Base-by-base conservation (phyloP, 495 filamentous ascomycete genomes). In the Cryomyces minteri region DNA sequence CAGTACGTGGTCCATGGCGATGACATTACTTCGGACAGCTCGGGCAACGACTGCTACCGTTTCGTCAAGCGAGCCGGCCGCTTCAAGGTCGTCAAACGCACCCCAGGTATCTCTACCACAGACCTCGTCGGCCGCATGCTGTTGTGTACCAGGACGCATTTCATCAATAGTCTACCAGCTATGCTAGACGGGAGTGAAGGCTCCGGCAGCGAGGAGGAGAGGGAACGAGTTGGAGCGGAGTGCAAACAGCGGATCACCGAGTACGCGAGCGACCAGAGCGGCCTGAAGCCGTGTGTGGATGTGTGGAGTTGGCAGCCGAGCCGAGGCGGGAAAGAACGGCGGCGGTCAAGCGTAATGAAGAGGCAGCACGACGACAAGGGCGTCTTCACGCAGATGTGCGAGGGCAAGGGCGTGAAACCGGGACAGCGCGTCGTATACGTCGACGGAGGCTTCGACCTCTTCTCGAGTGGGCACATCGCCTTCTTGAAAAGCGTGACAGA, bases 111-210 rank as follows among this genome's bases (percentile, higher is more conserved):
- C 50, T 92, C 84, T 4, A 99, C 90, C 1, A 99, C 90, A 3
- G 92, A 99, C 55, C 72, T 99, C 6, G 90, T 99, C 34, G 90
- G 92, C 3, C 76, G 90, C 45, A 99, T 99, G 92, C 70, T 99
- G 52, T 64, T 95, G 41, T 95, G 85, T 60, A 94, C 87, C 0
- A 82, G 75, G 56, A 79, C 71, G 18, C 88, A 96, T 62, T 92
- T 92, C 51, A 81, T 95, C 48, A 78, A 75, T 51, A 82, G 79
- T 12, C 67, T 94, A 36, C 67, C 73, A 49, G 67, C 63, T 6
- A 61, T 67, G n/a, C 68, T 98, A 10, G 60, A 65, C 9, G 87
- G 84, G 4, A 58, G 71, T 37, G 85, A 92, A 53, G 85, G 84
- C 5, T 68, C 69, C 1, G 80, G 82, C 32, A 77, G 66, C 40